These are phyloP conservation scores for Candida corydali DNA, from an alignment of 805 yeast species.

Conservation along the genomic window DNA sequence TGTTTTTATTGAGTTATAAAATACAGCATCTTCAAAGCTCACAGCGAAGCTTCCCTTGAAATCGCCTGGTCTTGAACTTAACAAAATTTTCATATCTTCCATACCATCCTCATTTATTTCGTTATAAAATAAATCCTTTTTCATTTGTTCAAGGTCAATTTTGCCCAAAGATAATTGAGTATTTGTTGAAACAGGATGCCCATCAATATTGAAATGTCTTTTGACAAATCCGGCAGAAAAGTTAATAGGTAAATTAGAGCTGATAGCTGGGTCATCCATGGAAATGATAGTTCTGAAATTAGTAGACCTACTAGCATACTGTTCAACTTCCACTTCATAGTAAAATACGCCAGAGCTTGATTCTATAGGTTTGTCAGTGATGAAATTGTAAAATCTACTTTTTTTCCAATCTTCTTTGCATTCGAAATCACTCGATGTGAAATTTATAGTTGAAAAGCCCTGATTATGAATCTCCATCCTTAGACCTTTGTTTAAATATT, in stretches of 20 bases:
- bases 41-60: constrained; percentile 39
- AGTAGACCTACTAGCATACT: constrained; percentile 29
- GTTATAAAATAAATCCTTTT: constrained; percentile 21
- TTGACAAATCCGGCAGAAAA: constrained; percentile 34
- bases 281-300: constrained; percentile 28
- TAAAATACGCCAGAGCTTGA: constrained; percentile 35
- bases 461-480: constrained; percentile 21
- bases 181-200: neutral
- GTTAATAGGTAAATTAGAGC: constrained; percentile 28
- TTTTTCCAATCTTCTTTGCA: constrained; percentile 1
- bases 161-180: constrained; percentile 9
- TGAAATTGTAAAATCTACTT: constrained; percentile 30
- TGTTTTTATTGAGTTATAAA: constrained; percentile 33
- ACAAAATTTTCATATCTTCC: constrained; percentile 19
- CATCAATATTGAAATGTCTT: constrained; percentile 21
- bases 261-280: constrained; percentile 30
- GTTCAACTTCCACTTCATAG: constrained; percentile 37
- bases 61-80: constrained; percentile 36
- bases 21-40: constrained; percentile 35
- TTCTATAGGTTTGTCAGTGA: constrained; percentile 30
- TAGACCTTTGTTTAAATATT: constrained; percentile 18
- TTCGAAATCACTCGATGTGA: constrained; percentile 11
- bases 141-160: constrained; percentile 28
- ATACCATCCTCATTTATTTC: constrained; percentile 10
- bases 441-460: constrained; percentile 29